phyloP scores from a whole-genome alignment of 495 filamentous ascomycete species.

The Ramalina intermedia region DNA sequence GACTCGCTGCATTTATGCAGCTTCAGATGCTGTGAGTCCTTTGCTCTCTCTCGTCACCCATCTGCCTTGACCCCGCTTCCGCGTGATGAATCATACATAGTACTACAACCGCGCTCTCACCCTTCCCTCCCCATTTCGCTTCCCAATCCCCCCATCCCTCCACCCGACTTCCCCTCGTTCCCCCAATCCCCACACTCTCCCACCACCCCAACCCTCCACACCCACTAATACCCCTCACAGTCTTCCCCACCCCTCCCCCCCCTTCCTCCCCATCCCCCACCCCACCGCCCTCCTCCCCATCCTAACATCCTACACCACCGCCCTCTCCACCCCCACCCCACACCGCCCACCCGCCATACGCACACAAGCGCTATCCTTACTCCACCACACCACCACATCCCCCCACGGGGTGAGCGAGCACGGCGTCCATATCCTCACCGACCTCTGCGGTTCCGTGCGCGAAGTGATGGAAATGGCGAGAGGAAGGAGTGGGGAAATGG shows the following conservation, averaged over 20 bases:
- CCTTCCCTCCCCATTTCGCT: neutral
- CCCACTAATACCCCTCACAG: neutral
- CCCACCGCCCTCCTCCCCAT: conserved; percentile 16
- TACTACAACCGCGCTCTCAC: too few relatives aligned
- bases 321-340: conserved; percentile 4
- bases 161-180: neutral
- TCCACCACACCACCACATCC: conserved; percentile 30
- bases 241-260: conserved; percentile 1
- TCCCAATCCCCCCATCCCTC: conserved; percentile 4
- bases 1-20: conserved; percentile 16
- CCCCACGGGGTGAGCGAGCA: conserved; percentile 23
- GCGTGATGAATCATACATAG: too few relatives aligned
- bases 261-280: conserved; percentile 24
- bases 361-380: conserved; percentile 16
- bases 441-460: conserved; percentile 31
- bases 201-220: neutral
- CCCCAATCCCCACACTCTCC: neutral
- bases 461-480: conserved; percentile 27
- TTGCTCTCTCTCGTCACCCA: neutral
- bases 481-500: neutral
- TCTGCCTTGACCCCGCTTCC: too few relatives aligned
- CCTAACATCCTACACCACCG: conserved; percentile 18
- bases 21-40: conserved; percentile 22
- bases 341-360: conserved; percentile 13
- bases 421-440: conserved; percentile 32